Percentiles rank a stretch among this genome's conserved stretches.
Conservation (phyloP, 805 yeast genomes). For the Tetrapisispora taiwanensis region DNA sequence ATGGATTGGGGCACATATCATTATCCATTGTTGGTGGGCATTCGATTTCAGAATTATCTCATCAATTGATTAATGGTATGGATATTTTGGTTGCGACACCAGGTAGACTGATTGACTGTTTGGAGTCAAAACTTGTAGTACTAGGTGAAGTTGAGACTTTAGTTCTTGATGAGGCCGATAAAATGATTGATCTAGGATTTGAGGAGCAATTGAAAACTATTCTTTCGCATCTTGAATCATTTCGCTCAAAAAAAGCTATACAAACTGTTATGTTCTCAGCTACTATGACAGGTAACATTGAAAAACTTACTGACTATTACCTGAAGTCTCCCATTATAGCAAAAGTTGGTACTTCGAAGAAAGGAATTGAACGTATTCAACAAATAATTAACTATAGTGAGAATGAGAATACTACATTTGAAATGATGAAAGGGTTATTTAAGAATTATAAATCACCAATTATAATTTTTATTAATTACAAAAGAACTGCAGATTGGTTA, state of each 20-base stretch:
- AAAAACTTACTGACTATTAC: slow-evolving; percentile 53
- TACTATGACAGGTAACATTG: slow-evolving; percentile 72
- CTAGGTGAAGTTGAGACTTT: slow-evolving; percentile 54
- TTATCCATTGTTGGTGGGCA: slow-evolving; percentile 86
- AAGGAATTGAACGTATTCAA: slow-evolving; percentile 44
- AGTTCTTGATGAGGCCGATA: slow-evolving; percentile 88
- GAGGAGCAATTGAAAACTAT: slow-evolving; percentile 66
- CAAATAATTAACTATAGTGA: slow-evolving; percentile 54
- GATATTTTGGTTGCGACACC: slow-evolving; percentile 90
- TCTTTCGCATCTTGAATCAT: slow-evolving; percentile 38
- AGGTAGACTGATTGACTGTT: slow-evolving; percentile 75
- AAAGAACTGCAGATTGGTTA: slow-evolving; percentile 60
- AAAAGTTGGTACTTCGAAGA: slow-evolving; percentile 57
- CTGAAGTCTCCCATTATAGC: slow-evolving; percentile 52
- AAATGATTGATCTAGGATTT: slow-evolving; percentile 93
- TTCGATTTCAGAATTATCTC: slow-evolving; percentile 61
- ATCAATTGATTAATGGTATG: slow-evolving; percentile 48
- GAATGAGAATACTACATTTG: slow-evolving; percentile 37
- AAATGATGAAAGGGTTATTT: slow-evolving; percentile 16
- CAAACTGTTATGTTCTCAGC: slow-evolving; percentile 92
- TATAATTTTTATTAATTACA: slow-evolving; percentile 74
- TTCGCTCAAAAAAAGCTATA: slow-evolving; percentile 21
- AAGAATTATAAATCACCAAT: slow-evolving; percentile 42
- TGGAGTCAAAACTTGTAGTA: slow-evolving; percentile 55
- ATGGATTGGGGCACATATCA: not conserved